Evolutionary conservation across 176 grass and related monocot genomes (phyloP).

Genomic region (Triticum timopheevii): DNA sequence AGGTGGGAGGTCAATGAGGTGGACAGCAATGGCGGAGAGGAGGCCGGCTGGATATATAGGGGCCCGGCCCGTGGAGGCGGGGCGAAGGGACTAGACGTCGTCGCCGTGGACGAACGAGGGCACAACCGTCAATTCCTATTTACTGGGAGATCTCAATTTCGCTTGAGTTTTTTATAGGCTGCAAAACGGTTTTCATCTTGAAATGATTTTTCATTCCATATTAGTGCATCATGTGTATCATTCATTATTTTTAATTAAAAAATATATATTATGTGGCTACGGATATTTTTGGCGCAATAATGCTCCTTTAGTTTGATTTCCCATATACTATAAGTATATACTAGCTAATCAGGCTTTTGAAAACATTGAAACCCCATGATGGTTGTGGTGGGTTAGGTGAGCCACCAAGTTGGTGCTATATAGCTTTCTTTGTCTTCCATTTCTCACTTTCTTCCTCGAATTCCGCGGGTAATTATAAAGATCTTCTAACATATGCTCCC

Average conservation of each 20-base stretch:
- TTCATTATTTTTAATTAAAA: no score
- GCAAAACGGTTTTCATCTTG: no score
- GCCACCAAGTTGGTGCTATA: background rate
- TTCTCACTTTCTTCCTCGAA: background rate
- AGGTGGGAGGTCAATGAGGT: background rate
- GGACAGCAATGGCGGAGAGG: conserved; percentile 3
- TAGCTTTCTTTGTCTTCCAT: background rate
- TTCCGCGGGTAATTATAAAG: background rate
- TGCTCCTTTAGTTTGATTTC: no score
- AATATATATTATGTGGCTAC: no score
- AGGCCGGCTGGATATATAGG: background rate
- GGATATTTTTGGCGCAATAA: no score
- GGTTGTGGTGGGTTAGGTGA: background rate
- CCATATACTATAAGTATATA: no score
- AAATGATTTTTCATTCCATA: no score
- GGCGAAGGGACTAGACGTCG: background rate
- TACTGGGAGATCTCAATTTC: background rate
- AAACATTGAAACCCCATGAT: background rate
- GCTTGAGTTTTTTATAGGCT: no score
- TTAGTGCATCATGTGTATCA: no score
- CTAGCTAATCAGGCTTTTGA: no score
- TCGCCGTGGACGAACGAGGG: background rate
- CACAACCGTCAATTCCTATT: background rate
- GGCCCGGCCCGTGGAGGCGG: background rate
- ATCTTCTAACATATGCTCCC: no score